Evolutionary conservation across 345 rosid species (phyloP), one percentile per base, ranked within the genome.

Genomic region (Mercurialis annua): DNA sequence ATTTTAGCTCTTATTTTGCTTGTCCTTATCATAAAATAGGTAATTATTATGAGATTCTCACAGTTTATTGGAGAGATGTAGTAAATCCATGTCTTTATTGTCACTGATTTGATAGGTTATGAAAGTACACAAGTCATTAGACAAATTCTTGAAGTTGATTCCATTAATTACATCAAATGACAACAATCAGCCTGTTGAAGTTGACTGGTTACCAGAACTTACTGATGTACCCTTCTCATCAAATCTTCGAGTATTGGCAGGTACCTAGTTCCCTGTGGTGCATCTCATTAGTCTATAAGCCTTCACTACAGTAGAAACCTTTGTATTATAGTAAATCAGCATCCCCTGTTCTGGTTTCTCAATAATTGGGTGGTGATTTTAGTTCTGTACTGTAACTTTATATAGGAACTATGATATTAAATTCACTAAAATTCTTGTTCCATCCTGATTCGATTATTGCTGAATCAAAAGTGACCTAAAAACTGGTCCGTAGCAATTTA

Each of bases 161-260:
- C 81, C 78, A 43, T 73, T 82, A 53, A 87, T 89, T 81, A 79
- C 75, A 69, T 78, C 83, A 40, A 49, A 78, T 30, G 81, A 51
- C 46, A 78, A 78, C 12, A 40, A 56, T 46, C 79, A 80, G 65
- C 70, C 76, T 26, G 74, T 60, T 65, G 85, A 83, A 46, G 69
- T 80, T 73, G 86, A 83, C 48, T 73, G 85, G 81, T 84, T 72
- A 17, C 57, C 44, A 40, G 86, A 82, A 72, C 38, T 81, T 77
- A 73, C 70, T 62, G 92, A 81, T 65, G 77, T 81, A 31, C 77
- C 85, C 16, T 67, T n/a, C 53, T 68, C 78, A 62, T 80, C 90
- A 4, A 83, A 83, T 76, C 68, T 86, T 71, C 87, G 96, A 23
- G 85, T 87, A 62, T 78, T 78, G 50, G 78, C 90, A 78, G 96